Conservation (phyloP, 2,329 filamentous ascomycete genomes). For the Talaromyces amestolkiae region DNA sequence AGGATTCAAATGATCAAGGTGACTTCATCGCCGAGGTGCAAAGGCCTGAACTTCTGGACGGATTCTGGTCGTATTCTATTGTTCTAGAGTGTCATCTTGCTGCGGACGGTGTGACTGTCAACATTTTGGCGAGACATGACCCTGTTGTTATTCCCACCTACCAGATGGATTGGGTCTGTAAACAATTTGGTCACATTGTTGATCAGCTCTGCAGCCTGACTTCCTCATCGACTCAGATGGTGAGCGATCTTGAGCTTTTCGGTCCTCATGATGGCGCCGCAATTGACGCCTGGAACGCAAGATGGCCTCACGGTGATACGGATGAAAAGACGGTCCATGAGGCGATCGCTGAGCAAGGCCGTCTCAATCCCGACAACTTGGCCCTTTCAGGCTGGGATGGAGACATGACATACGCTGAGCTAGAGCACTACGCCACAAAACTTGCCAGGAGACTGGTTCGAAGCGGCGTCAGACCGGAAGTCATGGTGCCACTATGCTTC, state of each 20-base stretch:
- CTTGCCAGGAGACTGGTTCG: slow-evolving; percentile 26
- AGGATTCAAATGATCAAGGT: not conserved
- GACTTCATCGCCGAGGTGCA: not conserved
- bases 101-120: not conserved
- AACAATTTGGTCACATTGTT: slow-evolving; percentile 1
- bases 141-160: not conserved
- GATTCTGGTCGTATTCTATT: not conserved
- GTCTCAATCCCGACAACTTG: not conserved
- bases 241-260: not conserved
- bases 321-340: slow-evolving; percentile 6
- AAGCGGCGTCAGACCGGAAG: not conserved
- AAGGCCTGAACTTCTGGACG: not conserved
- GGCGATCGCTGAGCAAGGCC: not conserved
- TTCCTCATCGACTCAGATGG: not conserved
- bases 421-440: slow-evolving; percentile 32
- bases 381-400: slow-evolving; percentile 34
- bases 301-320: not conserved
- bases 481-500: slow-evolving; percentile 1
- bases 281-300: not conserved
- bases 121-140: not conserved
- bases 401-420: slow-evolving; percentile 27
- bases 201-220: not conserved
- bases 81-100: not conserved
- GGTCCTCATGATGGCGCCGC: not conserved
- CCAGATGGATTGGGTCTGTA: not conserved